Base-by-base conservation (phyloP, 176 grass and related monocot species). In the Canna indica region DNA sequence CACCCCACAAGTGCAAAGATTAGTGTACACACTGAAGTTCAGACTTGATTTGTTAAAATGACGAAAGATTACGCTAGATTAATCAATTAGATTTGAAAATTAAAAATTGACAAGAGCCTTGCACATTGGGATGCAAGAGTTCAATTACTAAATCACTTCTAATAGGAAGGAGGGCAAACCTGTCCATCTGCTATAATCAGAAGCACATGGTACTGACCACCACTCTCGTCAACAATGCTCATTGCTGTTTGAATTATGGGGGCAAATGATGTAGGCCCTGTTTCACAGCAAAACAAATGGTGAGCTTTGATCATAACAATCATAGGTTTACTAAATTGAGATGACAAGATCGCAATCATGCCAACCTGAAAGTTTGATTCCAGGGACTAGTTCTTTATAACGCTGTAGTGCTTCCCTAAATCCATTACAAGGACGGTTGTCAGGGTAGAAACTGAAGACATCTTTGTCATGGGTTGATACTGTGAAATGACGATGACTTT, bases 181-280 rank as follows among this genome's bases (percentile, higher is more conserved):
- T 95, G 91, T 81, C 91, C 84, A 81, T 90, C 91, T 74, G 82
- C 91, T 74, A 90, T 90, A 67, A 90, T 88, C 66, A 95, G 82
- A 52, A 90, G 82, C 17, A 95, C 84, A 88, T 88, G 91, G 67
- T 90, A 95, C n/a, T 90, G 91, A 61, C 91, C 91, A 71, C 85
- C 84, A 64, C 82, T 90, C 28, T 76, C 81, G 68, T 95, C 84
- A n/a, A 90, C 91, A 79, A 90, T 95, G 13, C 82, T 77, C 47
- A 81, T 85, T 45, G 82, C 85, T 52, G 80, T 85, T 75, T 95
- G 87, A 47, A 90, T 95, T 64, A 95, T 83, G 68, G 87, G 85
- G 24, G 87, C 87, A 80, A 88, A 90, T 14, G 87, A 95, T 78
- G 87, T 88, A 46, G 91, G 87, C 3, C 85, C 91, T 95, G 72